phyloP scores from a whole-genome alignment of 371 early-diverging fungal species.

The Mucor saturninus region DNA sequence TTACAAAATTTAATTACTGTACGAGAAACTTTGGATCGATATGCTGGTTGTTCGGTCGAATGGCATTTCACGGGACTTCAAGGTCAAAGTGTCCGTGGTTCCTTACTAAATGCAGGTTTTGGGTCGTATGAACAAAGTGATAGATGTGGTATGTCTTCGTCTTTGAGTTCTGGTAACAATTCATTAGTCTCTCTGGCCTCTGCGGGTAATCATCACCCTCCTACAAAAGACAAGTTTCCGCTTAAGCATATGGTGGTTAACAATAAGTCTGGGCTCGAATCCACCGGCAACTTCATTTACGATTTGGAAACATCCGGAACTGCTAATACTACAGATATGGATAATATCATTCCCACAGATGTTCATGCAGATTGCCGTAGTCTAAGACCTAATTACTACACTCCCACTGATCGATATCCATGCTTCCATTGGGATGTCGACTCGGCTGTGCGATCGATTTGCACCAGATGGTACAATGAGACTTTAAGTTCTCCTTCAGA shows the following conservation, averaged over 20 bases:
- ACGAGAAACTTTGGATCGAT: slow-evolving; percentile 47
- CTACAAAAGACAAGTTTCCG: background rate
- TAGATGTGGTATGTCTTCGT: background rate
- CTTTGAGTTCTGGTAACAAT: background rate
- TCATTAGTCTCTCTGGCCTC: slow-evolving; percentile 13
- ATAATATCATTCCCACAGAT: background rate
- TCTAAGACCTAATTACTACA: background rate
- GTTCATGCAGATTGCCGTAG: background rate
- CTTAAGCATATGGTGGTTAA: slow-evolving; percentile 7
- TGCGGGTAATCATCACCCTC: background rate
- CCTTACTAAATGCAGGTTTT: slow-evolving; percentile 38
- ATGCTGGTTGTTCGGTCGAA: slow-evolving; percentile 34
- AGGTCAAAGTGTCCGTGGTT: slow-evolving; percentile 29
- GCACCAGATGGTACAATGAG: slow-evolving; percentile 12
- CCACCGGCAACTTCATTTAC: slow-evolving; percentile 9
- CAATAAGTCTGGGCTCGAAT: slow-evolving; percentile 8
- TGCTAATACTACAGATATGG: background rate
- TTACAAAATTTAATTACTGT: slow-evolving; percentile 67
- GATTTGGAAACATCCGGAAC: slow-evolving; percentile 7
- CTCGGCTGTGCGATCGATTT: slow-evolving; percentile 18
- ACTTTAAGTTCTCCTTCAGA: background rate
- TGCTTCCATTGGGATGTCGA: slow-evolving; percentile 32
- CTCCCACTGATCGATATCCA: slow-evolving; percentile 21
- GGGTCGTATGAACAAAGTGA: slow-evolving; percentile 19
- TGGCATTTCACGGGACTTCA: slow-evolving; percentile 43